Evolutionary conservation across 2,329 filamentous ascomycete species (phyloP), one percentile per base, ranked within the genome.

Genomic region (Xylariaceae sp.): DNA sequence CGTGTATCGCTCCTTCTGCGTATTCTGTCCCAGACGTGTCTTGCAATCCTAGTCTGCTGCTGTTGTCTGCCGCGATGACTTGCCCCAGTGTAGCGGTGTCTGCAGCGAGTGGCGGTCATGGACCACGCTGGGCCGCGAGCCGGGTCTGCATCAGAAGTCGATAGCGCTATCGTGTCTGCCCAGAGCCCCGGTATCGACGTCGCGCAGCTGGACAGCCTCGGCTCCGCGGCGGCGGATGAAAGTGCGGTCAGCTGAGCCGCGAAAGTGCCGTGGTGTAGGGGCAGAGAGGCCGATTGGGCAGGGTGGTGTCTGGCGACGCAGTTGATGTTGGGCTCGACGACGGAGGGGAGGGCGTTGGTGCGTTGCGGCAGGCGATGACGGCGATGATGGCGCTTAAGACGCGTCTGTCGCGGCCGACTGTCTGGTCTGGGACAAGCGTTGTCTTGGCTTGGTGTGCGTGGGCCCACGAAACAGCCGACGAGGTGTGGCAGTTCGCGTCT

Each of bases 321-420:
- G 44, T 44, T 6, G 42, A 10, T 39, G 30, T 18, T n/a, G 31
- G n/a, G 12, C 14, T 39, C 39, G 33, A 27, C 35, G 18, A 27
- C 14, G 12, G 30, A 15, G 33, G 40, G 38, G 43, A 35, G 46
- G 50, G 14, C 32, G 22, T 9, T 35, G 41, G 32, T 11, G 12
- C 31, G 1, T 39, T 55, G 36, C 33, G 53, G 55, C 38, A 57
- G 53, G 55, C 55, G 53, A 52, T 57, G 49, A 44, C 33, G 30
- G 55, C 55, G 53, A 52, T 57, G 49, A 44, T 30, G 30, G 44
- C 49, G 48, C 42, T 30, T 48, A 45, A 40, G 9, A 6, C 45
- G 48, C 49, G 36, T 48, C 44, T 52, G 19, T 35, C 32, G 9
- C 33, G 12, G 12, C 15, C 12, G 12, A 33, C 48, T 39, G 40